Conservation (phyloP, 2,329 filamentous ascomycete species). For the Aspergillus latus region DNA sequence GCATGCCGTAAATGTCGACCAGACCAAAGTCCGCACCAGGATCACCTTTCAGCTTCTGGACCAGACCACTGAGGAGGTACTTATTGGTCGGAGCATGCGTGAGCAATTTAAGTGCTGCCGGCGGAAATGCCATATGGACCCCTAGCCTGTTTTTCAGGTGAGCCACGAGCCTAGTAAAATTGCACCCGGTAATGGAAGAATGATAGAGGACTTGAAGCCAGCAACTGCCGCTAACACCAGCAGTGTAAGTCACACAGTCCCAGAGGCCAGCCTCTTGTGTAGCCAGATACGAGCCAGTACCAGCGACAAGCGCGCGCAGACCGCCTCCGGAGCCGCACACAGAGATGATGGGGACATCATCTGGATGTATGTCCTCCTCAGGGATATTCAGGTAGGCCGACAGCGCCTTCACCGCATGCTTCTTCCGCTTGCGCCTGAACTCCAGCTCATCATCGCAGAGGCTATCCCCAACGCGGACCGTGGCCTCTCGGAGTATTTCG, state of each 20-base stretch:
- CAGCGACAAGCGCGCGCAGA: conserved; percentile 83
- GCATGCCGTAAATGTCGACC: conserved; percentile 87
- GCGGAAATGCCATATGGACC: conserved; percentile 90
- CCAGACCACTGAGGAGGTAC: conserved; percentile 78
- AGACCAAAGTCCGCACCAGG: conserved; percentile 79
- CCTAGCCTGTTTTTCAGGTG: conserved; percentile 84
- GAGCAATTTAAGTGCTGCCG: conserved; percentile 74
- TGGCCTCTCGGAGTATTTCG: conserved; percentile 79
- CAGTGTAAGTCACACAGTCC: conserved; percentile 91
- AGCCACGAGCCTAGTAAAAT: conserved; percentile 69
- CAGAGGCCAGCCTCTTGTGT: conserved; percentile 84
- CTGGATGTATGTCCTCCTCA: conserved; percentile 80
- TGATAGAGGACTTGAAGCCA: conserved; percentile 91
- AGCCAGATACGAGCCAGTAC: conserved; percentile 81
- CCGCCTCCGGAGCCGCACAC: conserved; percentile 94
- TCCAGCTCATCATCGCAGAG: conserved; percentile 80
- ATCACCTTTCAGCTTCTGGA: conserved; percentile 88
- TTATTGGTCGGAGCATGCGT: conserved; percentile 93
- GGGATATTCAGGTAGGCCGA: conserved; percentile 78
- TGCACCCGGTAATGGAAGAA: conserved; percentile 70
- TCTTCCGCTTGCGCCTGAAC: conserved; percentile 69
- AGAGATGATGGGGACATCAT: conserved; percentile 90
- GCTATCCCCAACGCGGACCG: conserved; percentile 75
- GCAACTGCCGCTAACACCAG: conserved; percentile 92
- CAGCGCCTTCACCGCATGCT: conserved; percentile 68